A percentile compares a stretch with the other conserved stretches of the same genome.
Conservation (phyloP, 208 protist genomes). For the Endotrypanum monterogeii region DNA sequence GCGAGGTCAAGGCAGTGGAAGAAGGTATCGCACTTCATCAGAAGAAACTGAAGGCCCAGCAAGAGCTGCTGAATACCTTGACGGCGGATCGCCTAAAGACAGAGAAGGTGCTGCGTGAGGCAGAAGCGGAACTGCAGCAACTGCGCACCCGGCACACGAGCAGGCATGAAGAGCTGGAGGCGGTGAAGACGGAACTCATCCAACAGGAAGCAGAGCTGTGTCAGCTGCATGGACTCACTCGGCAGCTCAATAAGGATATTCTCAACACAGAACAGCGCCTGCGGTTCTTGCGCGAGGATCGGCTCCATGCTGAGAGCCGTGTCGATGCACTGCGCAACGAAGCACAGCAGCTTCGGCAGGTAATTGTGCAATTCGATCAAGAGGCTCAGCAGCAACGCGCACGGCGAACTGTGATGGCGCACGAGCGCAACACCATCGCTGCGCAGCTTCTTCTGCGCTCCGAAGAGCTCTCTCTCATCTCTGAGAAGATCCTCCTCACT, state of each 20-base stretch:
- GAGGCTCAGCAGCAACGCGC: constrained; percentile 90
- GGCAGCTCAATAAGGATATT: constrained; percentile 82
- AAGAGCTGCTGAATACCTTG: constrained; percentile 97
- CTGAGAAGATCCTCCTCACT: constrained; percentile 98
- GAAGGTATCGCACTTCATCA: constrained; percentile 90
- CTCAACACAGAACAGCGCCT: constrained; percentile 81
- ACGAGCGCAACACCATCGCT: constrained; percentile 96
- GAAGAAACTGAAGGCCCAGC: constrained; percentile 96
- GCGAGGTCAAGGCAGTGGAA: constrained; percentile 84
- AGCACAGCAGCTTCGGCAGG: constrained; percentile 90
- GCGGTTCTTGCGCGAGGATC: constrained; percentile 70
- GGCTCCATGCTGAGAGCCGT: constrained; percentile 48
- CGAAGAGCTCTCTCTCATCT: constrained; percentile 97
- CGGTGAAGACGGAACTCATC: constrained; percentile 95
- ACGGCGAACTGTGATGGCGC: constrained; percentile 92
- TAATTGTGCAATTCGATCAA: constrained; percentile 95
- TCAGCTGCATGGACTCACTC: constrained; percentile 74
- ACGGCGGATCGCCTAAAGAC: constrained; percentile 95
- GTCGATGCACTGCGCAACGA: constrained; percentile 77
- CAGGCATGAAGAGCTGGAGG: constrained; percentile 95
- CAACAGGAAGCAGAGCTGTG: constrained; percentile 93
- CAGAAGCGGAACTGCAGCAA: constrained; percentile 94
- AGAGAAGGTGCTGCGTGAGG: constrained; percentile 96
- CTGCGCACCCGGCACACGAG: constrained; percentile 94
- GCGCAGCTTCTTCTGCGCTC: constrained; percentile 97